Evolutionary conservation across 2,329 filamentous ascomycete species (phyloP).

Genomic region (Taxawa tesnikishii): DNA sequence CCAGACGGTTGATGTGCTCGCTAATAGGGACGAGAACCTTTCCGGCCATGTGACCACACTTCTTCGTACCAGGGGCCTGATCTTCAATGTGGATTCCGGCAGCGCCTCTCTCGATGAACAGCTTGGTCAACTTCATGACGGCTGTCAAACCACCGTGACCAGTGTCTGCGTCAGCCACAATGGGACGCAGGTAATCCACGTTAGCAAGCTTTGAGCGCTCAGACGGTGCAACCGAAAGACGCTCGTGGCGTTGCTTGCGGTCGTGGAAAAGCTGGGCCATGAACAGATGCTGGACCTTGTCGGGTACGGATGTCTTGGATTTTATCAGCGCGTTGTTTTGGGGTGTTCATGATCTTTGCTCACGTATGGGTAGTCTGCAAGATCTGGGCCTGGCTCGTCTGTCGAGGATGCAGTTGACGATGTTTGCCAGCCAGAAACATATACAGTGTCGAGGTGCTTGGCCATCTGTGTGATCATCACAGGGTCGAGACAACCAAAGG

Average conservation of each 20-base stretch:
- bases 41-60: conserved; percentile 98
- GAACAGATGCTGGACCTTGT: conserved; percentile 96
- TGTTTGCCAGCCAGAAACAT: conserved; percentile 97
- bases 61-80: conserved; percentile 96
- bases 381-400: conserved; percentile 92
- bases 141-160: conserved; percentile 96
- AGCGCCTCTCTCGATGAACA: conserved; percentile 92
- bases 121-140: conserved; percentile 97
- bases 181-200: conserved; percentile 87
- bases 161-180: conserved; percentile 93
- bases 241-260: conserved; percentile 95
- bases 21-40: conserved; percentile 94
- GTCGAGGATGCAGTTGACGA: conserved; percentile 91
- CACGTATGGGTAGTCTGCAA: conserved; percentile 88
- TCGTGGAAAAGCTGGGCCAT: conserved; percentile 99
- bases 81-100: conserved; percentile 98
- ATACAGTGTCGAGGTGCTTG: conserved; percentile 95
- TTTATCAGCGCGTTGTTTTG: conserved; percentile 5
- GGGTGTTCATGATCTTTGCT: too few relatives aligned
- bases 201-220: conserved; percentile 64
- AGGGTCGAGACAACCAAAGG: conserved; percentile 92
- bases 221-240: conserved; percentile 60
- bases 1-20: conserved; percentile 95
- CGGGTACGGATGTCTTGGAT: conserved; percentile 97
- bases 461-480: conserved; percentile 99